phyloP scores from a whole-genome alignment of 495 filamentous ascomycete genomes.

The Cercophora sp. region DNA sequence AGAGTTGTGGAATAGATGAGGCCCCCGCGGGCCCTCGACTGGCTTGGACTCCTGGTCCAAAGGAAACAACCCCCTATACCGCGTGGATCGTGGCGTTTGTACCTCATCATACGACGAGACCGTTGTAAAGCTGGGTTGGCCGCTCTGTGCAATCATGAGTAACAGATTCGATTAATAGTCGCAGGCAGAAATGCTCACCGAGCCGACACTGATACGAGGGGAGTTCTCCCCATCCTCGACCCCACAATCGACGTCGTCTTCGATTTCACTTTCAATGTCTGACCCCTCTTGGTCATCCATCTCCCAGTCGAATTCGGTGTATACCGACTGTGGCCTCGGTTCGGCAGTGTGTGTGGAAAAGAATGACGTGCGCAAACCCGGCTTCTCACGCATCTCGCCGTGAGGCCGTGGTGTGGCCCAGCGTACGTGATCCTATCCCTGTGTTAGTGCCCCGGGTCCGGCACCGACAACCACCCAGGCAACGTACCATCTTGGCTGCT shows the following conservation, averaged over 20 bases:
- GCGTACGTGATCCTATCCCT: constrained; percentile 21
- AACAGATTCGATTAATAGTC: background rate
- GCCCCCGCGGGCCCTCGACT: constrained; percentile 76
- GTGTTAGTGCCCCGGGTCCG: too few relatives aligned
- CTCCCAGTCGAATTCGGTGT: constrained; percentile 69
- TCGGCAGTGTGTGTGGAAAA: constrained; percentile 37
- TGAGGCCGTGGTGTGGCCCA: constrained; percentile 14
- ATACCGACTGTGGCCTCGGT: constrained; percentile 55
- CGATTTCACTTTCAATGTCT: constrained; percentile 47
- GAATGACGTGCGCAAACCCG: constrained; percentile 39
- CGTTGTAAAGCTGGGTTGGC: constrained; percentile 66
- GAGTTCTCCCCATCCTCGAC: constrained; percentile 60
- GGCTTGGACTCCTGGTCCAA: constrained; percentile 46
- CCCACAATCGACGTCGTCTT: constrained; percentile 26
- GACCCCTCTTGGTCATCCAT: constrained; percentile 56
- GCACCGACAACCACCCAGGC: too few relatives aligned
- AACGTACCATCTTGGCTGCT: constrained; percentile 24
- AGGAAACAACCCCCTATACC: constrained; percentile 29
- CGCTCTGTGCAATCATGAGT: constrained; percentile 41
- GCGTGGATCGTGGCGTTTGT: constrained; percentile 60
- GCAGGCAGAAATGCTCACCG: constrained; percentile 43
- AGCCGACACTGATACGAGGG: constrained; percentile 61
- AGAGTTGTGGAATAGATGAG: constrained; percentile 78
- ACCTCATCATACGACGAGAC: constrained; percentile 73
- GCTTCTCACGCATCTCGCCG: constrained; percentile 48